phyloP scores from a whole-genome alignment of 2,329 filamentous ascomycete species.

The Thelonectria discophora region DNA sequence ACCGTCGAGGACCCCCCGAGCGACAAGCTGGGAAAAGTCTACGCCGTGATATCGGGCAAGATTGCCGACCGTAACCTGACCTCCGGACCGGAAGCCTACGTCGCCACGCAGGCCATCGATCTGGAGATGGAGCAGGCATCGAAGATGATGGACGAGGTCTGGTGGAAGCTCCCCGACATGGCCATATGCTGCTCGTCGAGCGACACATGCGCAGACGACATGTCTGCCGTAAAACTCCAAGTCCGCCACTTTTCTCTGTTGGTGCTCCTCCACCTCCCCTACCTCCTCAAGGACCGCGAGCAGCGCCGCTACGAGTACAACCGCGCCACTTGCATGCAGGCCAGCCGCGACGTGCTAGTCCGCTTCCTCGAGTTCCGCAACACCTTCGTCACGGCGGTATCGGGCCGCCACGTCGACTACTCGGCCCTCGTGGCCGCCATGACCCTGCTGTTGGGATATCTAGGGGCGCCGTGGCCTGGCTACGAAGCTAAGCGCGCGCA shows the following conservation, averaged over 20 bases:
- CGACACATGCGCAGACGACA: conserved; percentile 29
- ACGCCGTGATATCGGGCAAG: conserved; percentile 53
- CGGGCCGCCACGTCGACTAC: conserved; percentile 59
- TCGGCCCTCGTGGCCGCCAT: conserved; percentile 60
- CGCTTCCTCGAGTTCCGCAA: conserved; percentile 59
- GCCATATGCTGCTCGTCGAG: conserved; percentile 35
- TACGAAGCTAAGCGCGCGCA: conserved; percentile 32
- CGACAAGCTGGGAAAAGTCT: conserved; percentile 56
- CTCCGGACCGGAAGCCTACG: conserved; percentile 49
- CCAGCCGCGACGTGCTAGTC: conserved; percentile 60
- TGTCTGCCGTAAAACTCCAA: conserved; percentile 55
- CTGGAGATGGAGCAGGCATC: conserved; percentile 57
- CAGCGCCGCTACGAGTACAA: conserved; percentile 59
- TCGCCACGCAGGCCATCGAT: conserved; percentile 55
- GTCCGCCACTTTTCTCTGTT: conserved; percentile 61
- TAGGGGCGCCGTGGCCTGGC: conserved; percentile 49
- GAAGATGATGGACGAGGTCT: conserved; percentile 53
- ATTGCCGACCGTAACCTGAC: conserved; percentile 59
- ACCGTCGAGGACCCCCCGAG: conserved; percentile 45
- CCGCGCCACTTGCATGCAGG: conserved; percentile 53
- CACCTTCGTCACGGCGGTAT: conserved; percentile 31
- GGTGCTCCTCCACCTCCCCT: conserved; percentile 63
- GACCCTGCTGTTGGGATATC: conserved; percentile 60
- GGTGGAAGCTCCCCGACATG: conserved; percentile 56
- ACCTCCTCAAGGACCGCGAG: conserved; percentile 56